phyloP scores from a whole-genome alignment of 2,329 filamentous ascomycete species.

The Clarireedia monteithiana region DNA sequence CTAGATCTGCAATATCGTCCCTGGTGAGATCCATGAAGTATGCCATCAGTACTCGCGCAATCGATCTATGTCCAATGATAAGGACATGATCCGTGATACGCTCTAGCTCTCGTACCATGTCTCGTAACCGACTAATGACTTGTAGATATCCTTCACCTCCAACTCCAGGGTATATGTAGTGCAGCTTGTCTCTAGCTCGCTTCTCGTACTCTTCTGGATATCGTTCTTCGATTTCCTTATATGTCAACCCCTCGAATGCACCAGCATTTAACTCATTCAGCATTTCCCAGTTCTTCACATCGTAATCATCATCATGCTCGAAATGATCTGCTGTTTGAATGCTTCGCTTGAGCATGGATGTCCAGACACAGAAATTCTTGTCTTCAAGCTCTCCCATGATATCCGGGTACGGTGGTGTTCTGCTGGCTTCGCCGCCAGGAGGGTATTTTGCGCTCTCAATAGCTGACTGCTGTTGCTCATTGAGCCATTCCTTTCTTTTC shows the following conservation, averaged over 20 bases:
- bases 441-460: constrained; percentile 65
- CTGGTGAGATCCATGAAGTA: constrained; percentile 93
- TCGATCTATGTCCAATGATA: constrained; percentile 85
- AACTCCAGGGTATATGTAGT: constrained; percentile 92
- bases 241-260: constrained; percentile 89
- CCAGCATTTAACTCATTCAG: constrained; percentile 94
- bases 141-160: constrained; percentile 95
- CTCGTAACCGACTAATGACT: constrained; percentile 88
- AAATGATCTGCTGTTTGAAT: constrained; percentile 86
- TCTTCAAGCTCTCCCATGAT: constrained; percentile 60
- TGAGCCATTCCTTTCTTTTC: constrained; percentile 74
- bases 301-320: constrained; percentile 84
- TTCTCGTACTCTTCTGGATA: constrained; percentile 75
- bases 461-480: constrained; percentile 72
- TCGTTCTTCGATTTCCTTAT: constrained; percentile 75
- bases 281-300: constrained; percentile 97
- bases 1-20: constrained; percentile 87
- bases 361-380: constrained; percentile 98
- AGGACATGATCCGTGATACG: constrained; percentile 93
- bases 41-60: constrained; percentile 85
- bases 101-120: constrained; percentile 95
- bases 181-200: constrained; percentile 78
- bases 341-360: constrained; percentile 87
- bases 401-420: constrained; percentile 90
- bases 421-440: constrained; percentile 74